Evolutionary conservation across 805 yeast genomes (phyloP).

Genomic region (Sugiyamaella chiloensis): DNA sequence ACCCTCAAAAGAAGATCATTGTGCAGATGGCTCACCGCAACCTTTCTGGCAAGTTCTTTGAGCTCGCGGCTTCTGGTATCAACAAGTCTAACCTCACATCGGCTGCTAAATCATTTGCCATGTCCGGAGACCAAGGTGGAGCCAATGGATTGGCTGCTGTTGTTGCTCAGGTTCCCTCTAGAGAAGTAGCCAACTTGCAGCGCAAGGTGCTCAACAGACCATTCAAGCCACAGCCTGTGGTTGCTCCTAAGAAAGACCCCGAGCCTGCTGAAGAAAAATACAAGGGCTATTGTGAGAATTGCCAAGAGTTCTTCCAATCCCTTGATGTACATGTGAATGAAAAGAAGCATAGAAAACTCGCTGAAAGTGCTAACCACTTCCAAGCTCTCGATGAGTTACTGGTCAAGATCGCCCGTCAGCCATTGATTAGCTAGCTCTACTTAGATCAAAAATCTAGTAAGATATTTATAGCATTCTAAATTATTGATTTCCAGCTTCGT

Average conservation of each 20-base stretch:
- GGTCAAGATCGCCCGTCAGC: constrained; percentile 1
- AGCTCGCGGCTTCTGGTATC: constrained; percentile 62
- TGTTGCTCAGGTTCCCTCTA: constrained; percentile 33
- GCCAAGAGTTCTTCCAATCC: constrained; percentile 76
- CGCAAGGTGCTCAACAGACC: constrained; percentile 34
- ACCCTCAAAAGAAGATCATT: not conserved
- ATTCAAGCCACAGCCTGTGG: not conserved
- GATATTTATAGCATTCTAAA: too few relatives aligned
- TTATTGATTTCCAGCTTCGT: too few relatives aligned
- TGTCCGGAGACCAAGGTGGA: constrained; percentile 27
- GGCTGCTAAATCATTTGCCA: constrained; percentile 33
- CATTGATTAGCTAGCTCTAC: not conserved
- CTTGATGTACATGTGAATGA: constrained; percentile 72
- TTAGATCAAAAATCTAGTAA: too few relatives aligned
- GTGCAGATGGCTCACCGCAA: not conserved
- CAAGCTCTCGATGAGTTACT: constrained; percentile 57
- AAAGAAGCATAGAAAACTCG: constrained; percentile 74
- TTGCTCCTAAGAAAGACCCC: constrained; percentile 25
- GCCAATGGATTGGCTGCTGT: constrained; percentile 33
- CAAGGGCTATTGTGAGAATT: constrained; percentile 88
- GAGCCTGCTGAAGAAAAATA: constrained; percentile 8
- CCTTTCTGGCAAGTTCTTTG: constrained; percentile 38
- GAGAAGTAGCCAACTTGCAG: constrained; percentile 42
- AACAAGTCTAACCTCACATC: constrained; percentile 42
- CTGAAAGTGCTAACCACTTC: constrained; percentile 67